A percentile compares a stretch with the other conserved stretches of the same genome.
Evolutionary conservation across 2,329 filamentous ascomycete species (phyloP).

Genomic region (Venturia pyrina): DNA sequence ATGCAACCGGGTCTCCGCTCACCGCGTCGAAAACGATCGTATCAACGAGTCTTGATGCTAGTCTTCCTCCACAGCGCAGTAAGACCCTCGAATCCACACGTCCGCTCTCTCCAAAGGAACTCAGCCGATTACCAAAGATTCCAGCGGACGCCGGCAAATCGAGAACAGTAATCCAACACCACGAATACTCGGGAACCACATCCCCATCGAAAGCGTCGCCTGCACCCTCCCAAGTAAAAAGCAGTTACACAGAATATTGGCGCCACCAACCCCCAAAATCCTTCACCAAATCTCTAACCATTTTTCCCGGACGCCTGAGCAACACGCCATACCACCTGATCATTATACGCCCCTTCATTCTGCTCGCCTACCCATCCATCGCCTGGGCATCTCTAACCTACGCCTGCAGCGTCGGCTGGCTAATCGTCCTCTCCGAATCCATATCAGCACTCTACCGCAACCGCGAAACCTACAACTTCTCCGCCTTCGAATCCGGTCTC

Average conservation of each 20-base stretch:
- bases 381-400: conserved; percentile 84
- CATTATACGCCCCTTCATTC: conserved; percentile 67
- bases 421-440: conserved; percentile 80
- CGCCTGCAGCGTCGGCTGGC: conserved; percentile 80
- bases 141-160: not conserved
- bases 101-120: not conserved
- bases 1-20: not conserved
- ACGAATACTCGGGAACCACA: not conserved
- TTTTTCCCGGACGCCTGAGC: conserved; percentile 69
- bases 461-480: conserved; percentile 65
- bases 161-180: not conserved
- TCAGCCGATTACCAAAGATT: not conserved
- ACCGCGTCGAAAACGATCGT: not conserved
- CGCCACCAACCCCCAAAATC: conserved; percentile 57
- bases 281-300: conserved; percentile 62
- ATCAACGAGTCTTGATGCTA: not conserved
- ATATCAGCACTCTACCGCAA: conserved; percentile 71
- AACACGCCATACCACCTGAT: conserved; percentile 72
- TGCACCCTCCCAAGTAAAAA: not conserved
- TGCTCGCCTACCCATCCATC: conserved; percentile 79
- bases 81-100: not conserved
- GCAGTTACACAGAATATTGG: conserved; percentile 28
- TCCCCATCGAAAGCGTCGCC: not conserved
- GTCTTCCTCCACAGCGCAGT: not conserved
- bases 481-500: conserved; percentile 67